A percentile compares a stretch with the other conserved stretches of the same genome.
Evolutionary conservation across 345 rosid genomes (phyloP).

Genomic region (Orychophragmus violaceus): DNA sequence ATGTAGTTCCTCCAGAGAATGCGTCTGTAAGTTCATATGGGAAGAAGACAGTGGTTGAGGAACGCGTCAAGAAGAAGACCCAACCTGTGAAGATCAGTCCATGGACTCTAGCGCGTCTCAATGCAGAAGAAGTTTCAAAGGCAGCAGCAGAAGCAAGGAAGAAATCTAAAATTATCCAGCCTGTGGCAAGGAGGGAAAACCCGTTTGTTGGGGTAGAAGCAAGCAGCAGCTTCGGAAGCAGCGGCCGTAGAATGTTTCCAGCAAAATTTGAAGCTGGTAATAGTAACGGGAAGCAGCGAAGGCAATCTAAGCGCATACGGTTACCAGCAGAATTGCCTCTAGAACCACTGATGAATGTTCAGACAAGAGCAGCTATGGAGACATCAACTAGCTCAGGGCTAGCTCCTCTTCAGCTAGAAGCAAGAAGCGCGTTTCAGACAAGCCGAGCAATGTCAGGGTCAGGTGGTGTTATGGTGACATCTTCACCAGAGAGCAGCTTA

Average conservation of each 20-base stretch:
- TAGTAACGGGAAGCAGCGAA: slow-evolving; percentile 30
- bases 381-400: slow-evolving; percentile 65
- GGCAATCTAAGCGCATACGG: slow-evolving; percentile 59
- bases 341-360: slow-evolving; percentile 45
- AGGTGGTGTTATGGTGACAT: slow-evolving; percentile 50
- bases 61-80: slow-evolving; percentile 64
- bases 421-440: slow-evolving; percentile 88
- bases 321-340: slow-evolving; percentile 69
- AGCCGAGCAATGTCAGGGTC: slow-evolving; percentile 80
- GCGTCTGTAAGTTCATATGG: slow-evolving; percentile 91
- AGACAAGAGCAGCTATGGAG: slow-evolving; percentile 46
- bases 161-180: slow-evolving; percentile 81
- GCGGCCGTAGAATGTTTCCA: slow-evolving; percentile 57
- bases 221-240: slow-evolving; percentile 74
- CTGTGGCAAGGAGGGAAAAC: slow-evolving; percentile 51
- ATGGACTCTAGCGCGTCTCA: slow-evolving; percentile 85
- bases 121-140: slow-evolving; percentile 88
- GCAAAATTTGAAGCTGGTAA: slow-evolving; percentile 52
- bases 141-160: slow-evolving; percentile 97
- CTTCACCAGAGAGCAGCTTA: slow-evolving; percentile 97
- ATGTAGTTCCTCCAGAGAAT: slow-evolving; percentile 96
- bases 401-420: slow-evolving; percentile 92
- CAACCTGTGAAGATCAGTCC: slow-evolving; percentile 84
- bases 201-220: slow-evolving; percentile 48
- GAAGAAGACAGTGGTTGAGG: slow-evolving; percentile 54